Conservation (phyloP, 208 protist species). For the Trypanosoma cruzi region DNA sequence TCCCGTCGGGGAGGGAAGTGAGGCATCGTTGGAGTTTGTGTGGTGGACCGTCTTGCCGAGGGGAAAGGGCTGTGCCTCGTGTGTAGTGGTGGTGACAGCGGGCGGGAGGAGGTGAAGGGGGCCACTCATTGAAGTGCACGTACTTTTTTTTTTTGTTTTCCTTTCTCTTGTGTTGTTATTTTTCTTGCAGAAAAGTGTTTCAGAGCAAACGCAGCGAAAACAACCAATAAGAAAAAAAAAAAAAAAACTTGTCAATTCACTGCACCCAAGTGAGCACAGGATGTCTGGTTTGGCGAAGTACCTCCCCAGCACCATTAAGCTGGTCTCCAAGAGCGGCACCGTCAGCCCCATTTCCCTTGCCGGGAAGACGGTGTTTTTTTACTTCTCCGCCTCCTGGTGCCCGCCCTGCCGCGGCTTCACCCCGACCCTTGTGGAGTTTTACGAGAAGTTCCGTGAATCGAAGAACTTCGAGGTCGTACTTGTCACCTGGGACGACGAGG, state of each 20-base stretch:
- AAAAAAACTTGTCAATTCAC: not conserved
- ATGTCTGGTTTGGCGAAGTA: slow-evolving; percentile 82
- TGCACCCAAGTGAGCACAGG: not conserved
- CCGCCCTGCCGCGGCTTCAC: slow-evolving; percentile 94
- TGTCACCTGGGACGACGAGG: slow-evolving; percentile 79
- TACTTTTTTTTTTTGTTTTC: not conserved
- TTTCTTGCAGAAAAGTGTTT: not conserved
- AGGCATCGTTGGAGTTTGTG: no score
- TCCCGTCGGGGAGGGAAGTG: no score
- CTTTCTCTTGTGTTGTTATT: not conserved
- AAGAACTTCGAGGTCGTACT: slow-evolving; percentile 92
- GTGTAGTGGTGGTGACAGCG: no score
- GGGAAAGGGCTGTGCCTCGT: no score
- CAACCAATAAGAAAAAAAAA: slow-evolving; percentile 16
- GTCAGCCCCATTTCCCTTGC: slow-evolving; percentile 36
- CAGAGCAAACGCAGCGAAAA: slow-evolving; percentile 6
- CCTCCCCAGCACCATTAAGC: slow-evolving; percentile 44
- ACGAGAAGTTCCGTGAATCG: slow-evolving; percentile 58
- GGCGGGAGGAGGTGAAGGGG: no score
- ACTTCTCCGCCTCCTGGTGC: slow-evolving; percentile 95
- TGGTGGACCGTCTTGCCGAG: no score
- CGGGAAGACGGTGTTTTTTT: slow-evolving; percentile 81
- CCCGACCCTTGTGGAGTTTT: slow-evolving; percentile 83
- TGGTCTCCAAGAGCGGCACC: slow-evolving; percentile 48
- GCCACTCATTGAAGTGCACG: not conserved